Percentiles rank a stretch among this genome's conserved stretches.
phyloP scores from a whole-genome alignment of 2,329 filamentous ascomycete genomes.

The Ophiostoma triangulosporum region DNA sequence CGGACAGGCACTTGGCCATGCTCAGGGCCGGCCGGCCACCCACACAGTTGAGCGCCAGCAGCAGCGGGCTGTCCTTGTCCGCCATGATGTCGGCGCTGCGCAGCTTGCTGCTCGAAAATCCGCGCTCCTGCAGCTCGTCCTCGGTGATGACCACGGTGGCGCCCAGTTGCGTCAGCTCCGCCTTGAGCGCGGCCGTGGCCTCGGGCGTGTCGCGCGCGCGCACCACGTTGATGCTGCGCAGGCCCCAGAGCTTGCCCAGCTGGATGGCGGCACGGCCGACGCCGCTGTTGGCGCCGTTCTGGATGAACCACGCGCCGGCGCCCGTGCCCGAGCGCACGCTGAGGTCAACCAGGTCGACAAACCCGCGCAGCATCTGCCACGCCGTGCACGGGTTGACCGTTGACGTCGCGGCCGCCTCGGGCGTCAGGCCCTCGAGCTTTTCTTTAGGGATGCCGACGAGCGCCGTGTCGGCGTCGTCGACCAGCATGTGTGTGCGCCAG shows the following conservation, averaged over 20 bases:
- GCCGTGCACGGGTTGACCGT: slow-evolving; percentile 89
- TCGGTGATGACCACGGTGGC: slow-evolving; percentile 45
- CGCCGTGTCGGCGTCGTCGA: slow-evolving; percentile 34
- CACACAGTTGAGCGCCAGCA: slow-evolving; percentile 82
- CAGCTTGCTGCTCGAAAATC: slow-evolving; percentile 44
- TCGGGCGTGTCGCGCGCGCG: slow-evolving; percentile 53
- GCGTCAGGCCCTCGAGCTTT: slow-evolving; percentile 34
- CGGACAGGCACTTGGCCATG: slow-evolving; percentile 59
- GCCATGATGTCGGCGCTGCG: slow-evolving; percentile 48
- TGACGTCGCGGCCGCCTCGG: slow-evolving; percentile 74
- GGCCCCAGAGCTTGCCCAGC: slow-evolving; percentile 70
- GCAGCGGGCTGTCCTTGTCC: slow-evolving; percentile 43
- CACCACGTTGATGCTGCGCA: slow-evolving; percentile 82
- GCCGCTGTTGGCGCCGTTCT: slow-evolving; percentile 91
- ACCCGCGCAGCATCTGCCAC: slow-evolving; percentile 83
- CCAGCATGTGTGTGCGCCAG: slow-evolving; percentile 82
- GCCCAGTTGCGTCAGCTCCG: slow-evolving; percentile 40
- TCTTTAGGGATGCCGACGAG: slow-evolving; percentile 46
- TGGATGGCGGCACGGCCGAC: slow-evolving; percentile 89
- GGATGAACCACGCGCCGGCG: slow-evolving; percentile 85
- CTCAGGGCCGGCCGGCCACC: slow-evolving; percentile 73
- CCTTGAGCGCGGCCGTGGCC: slow-evolving; percentile 46
- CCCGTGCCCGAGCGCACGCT: slow-evolving; percentile 37
- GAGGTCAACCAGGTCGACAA: slow-evolving; percentile 37
- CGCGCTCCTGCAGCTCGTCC: slow-evolving; percentile 38